Evolutionary conservation across 2,329 filamentous ascomycete genomes (phyloP).

Genomic region (Diaporthe nobilis): DNA sequence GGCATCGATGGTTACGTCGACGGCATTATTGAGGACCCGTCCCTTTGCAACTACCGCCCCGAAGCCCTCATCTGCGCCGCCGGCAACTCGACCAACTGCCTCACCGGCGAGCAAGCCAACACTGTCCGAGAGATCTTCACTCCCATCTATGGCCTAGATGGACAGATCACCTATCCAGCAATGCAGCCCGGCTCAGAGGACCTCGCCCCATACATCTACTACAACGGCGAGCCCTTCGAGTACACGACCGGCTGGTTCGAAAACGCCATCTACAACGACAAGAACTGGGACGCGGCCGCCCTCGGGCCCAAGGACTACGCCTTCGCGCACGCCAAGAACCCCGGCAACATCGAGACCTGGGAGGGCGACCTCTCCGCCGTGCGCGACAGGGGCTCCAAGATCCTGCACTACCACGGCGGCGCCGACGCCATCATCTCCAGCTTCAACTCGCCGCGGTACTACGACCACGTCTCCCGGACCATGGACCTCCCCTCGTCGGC

Average conservation of each 20-base stretch:
- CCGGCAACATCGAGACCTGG: constrained; percentile 45
- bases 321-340: constrained; percentile 43
- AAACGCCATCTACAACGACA: constrained; percentile 63
- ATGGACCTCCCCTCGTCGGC: constrained; percentile 53
- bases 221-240: constrained; percentile 56
- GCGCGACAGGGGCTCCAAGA: constrained; percentile 57
- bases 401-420: constrained; percentile 61
- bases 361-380: constrained; percentile 55
- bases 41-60: constrained; percentile 57
- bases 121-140: constrained; percentile 39
- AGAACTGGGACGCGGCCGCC: constrained; percentile 56
- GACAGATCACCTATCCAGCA: constrained; percentile 63
- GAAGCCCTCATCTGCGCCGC: constrained; percentile 51
- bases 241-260: constrained; percentile 63
- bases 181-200: constrained; percentile 65
- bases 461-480: constrained; percentile 60
- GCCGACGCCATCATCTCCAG: constrained; percentile 60
- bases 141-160: constrained; percentile 51
- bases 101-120: constrained; percentile 52
- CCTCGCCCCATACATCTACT: constrained; percentile 54
- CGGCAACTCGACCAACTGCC: constrained; percentile 46
- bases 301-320: constrained; percentile 55
- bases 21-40: constrained; percentile 63
- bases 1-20: constrained; percentile 63
- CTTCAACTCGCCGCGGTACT: constrained; percentile 62